Evolutionary conservation across 805 yeast species (phyloP).

Genomic region (Candida odintsovae): DNA sequence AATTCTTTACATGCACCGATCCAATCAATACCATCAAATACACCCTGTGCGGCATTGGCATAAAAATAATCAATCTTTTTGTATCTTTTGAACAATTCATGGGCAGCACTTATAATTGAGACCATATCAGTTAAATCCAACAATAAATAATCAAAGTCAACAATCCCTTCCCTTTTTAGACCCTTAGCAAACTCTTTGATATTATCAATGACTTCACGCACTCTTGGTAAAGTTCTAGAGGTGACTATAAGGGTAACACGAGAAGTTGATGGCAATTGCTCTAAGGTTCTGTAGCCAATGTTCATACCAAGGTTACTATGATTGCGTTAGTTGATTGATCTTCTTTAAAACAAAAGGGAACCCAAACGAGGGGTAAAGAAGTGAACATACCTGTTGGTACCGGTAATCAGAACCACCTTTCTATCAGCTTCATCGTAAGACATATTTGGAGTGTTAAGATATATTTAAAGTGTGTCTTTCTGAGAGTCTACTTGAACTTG

Average conservation of each 20-base stretch:
- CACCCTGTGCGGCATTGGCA: constrained; percentile 88
- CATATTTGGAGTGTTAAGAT: no score
- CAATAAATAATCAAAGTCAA: constrained; percentile 82
- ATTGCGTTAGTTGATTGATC: no score
- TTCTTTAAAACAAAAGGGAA: background rate
- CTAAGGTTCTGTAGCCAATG: constrained; percentile 75
- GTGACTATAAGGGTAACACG: constrained; percentile 80
- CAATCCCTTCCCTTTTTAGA: constrained; percentile 42
- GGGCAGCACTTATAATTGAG: constrained; percentile 67
- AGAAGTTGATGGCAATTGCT: constrained; percentile 44
- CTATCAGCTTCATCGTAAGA: constrained; percentile 9
- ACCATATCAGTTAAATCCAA: constrained; percentile 92
- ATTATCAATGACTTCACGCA: constrained; percentile 60
- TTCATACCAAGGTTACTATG: constrained; percentile 74
- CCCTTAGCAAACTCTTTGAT: constrained; percentile 43
- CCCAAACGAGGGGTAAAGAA: background rate
- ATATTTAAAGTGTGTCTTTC: no score
- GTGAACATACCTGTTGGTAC: constrained; percentile 31
- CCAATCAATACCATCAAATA: constrained; percentile 86
- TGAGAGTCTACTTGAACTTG: no score
- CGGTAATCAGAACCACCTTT: constrained; percentile 41
- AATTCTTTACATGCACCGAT: constrained; percentile 66
- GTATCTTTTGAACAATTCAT: constrained; percentile 64
- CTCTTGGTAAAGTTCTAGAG: constrained; percentile 83
- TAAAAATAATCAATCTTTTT: constrained; percentile 69